A percentile compares a stretch with the other conserved stretches of the same genome.
Evolutionary conservation across 129 eudicot species (phyloP).

Genomic region (Cynara cardunculus): DNA sequence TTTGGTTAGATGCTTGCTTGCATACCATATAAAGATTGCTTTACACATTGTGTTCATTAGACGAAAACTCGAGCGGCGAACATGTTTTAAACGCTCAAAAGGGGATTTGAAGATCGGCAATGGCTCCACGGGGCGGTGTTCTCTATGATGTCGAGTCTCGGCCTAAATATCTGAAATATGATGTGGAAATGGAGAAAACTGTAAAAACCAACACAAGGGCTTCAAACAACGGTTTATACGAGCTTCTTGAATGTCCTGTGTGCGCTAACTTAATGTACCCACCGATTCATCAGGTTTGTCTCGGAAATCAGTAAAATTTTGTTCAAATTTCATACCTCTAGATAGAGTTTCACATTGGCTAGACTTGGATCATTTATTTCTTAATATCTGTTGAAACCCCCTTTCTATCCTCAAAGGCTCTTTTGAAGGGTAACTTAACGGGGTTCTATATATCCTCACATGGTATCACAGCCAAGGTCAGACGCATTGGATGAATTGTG

Average conservation of each 20-base stretch:
- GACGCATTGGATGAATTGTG: neutral
- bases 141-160: slow-evolving; percentile 40
- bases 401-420: neutral
- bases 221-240: slow-evolving; percentile 41
- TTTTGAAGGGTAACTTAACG: neutral
- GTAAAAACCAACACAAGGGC: slow-evolving; percentile 15
- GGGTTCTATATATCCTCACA: too few species aligned
- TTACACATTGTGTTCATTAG: slow-evolving; percentile 15
- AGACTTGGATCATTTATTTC: neutral
- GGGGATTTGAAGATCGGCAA: neutral
- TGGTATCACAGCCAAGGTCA: too few species aligned
- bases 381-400: neutral
- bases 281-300: slow-evolving; percentile 60
- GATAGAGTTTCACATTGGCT: neutral
- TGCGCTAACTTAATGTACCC: slow-evolving; percentile 52
- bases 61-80: neutral
- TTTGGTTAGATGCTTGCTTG: neutral
- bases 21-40: slow-evolving; percentile 1
- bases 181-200: slow-evolving; percentile 17
- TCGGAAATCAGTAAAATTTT: neutral
- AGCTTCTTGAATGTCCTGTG: slow-evolving; percentile 53
- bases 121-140: slow-evolving; percentile 42
- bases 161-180: slow-evolving; percentile 35
- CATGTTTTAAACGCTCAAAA: neutral
- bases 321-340: neutral